These are phyloP conservation scores for Adansonia grandidieri DNA, from an alignment of 441 rosid species.

Conservation along the genomic window DNA sequence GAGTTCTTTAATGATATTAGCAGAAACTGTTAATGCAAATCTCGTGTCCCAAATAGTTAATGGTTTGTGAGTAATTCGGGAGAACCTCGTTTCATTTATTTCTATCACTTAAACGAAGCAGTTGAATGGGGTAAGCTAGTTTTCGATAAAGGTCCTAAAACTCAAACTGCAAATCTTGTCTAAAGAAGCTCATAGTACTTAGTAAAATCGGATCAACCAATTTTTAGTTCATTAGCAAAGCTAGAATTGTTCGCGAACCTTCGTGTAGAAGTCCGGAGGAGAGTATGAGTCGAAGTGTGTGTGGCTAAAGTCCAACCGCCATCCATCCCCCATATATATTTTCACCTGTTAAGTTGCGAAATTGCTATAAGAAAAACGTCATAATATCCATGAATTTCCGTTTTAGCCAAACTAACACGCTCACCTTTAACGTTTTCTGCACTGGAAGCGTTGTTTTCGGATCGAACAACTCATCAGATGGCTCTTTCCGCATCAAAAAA, in stretches of 20 bases:
- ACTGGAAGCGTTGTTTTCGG: constrained; percentile 48
- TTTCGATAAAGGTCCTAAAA: background rate
- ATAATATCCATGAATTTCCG: background rate
- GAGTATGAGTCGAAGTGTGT: constrained; percentile 65
- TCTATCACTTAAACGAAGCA: background rate
- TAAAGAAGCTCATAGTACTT: background rate
- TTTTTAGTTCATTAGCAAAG: background rate
- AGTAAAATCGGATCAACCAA: background rate
- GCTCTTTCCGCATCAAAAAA: constrained; percentile 34
- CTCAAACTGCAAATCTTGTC: background rate
- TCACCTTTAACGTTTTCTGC: constrained; percentile 53
- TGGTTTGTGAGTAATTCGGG: background rate
- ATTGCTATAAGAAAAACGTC: background rate
- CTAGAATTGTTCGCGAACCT: constrained; percentile 35
- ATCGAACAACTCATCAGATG: constrained; percentile 49
- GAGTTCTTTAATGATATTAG: background rate
- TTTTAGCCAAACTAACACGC: background rate
- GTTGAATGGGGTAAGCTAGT: background rate
- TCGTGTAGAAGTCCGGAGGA: constrained; percentile 70
- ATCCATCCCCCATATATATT: constrained; percentile 67
- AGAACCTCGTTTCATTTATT: background rate
- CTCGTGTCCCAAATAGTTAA: background rate
- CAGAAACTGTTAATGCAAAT: background rate
- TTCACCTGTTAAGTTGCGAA: constrained; percentile 43
- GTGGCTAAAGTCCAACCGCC: constrained; percentile 62